A percentile compares a stretch with the other conserved stretches of the same genome.
phyloP scores from a whole-genome alignment of 495 filamentous ascomycete species.

The Aspergillus conjunctus region DNA sequence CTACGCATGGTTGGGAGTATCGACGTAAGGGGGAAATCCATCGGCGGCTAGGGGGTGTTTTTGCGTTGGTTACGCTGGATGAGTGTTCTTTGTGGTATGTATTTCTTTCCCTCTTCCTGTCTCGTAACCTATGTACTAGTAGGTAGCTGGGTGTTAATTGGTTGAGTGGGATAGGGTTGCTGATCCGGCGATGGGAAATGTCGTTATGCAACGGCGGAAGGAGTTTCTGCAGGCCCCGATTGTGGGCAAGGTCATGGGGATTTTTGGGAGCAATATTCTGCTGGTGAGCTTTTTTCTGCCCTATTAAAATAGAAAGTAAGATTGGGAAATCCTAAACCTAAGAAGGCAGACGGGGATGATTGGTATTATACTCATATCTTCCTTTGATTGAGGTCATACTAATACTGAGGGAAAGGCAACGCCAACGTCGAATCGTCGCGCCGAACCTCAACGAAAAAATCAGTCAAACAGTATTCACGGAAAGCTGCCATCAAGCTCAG shows the following conservation, averaged over 20 bases:
- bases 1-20: slow-evolving; percentile 37
- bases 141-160: no score
- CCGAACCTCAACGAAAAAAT: slow-evolving; percentile 44
- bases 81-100: slow-evolving; percentile 30
- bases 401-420: slow-evolving; percentile 29
- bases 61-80: slow-evolving; percentile 31
- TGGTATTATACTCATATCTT: slow-evolving; percentile 22
- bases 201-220: slow-evolving; percentile 33
- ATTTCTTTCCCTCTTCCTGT: no score
- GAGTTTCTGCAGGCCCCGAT: slow-evolving; percentile 32
- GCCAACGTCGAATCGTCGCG: slow-evolving; percentile 42
- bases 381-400: background rate
- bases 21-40: slow-evolving; percentile 19
- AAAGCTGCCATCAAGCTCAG: slow-evolving; percentile 34
- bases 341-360: slow-evolving; percentile 27
- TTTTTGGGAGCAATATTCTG: slow-evolving; percentile 35
- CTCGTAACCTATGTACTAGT: no score
- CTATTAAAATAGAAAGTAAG: background rate
- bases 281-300: slow-evolving; percentile 26
- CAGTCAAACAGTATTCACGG: slow-evolving; percentile 40
- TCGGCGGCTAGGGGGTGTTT: slow-evolving; percentile 25
- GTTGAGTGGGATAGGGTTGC: slow-evolving; percentile 13
- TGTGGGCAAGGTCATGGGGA: slow-evolving; percentile 27
- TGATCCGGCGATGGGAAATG: slow-evolving; percentile 26
- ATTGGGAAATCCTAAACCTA: background rate